phyloP scores from a whole-genome alignment of 805 yeast species.

The Starmerella apicola region DNA sequence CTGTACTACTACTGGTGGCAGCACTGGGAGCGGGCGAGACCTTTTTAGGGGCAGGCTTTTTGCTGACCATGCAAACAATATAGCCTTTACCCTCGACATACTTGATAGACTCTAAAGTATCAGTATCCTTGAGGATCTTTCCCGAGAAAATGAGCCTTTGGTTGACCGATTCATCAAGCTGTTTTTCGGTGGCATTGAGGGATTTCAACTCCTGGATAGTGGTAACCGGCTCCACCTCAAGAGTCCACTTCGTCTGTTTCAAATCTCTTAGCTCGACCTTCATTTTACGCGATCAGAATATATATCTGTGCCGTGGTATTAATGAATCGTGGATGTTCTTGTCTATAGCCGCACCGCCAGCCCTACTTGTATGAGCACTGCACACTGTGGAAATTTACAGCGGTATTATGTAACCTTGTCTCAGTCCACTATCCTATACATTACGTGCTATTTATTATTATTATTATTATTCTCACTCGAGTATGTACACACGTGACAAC shows the following conservation, averaged over 20 bases:
- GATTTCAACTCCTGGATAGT: slow-evolving; percentile 63
- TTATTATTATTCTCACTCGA: too few relatives aligned
- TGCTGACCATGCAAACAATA: slow-evolving; percentile 81
- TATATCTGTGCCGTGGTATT: too few relatives aligned
- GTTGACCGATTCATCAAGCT: slow-evolving; percentile 50
- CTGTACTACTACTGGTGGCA: slow-evolving; percentile 13
- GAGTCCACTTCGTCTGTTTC: slow-evolving; percentile 74
- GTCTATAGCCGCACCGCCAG: too few relatives aligned
- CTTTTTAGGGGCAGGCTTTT: slow-evolving; percentile 23
- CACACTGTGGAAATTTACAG: too few relatives aligned
- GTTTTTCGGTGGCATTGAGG: slow-evolving; percentile 54
- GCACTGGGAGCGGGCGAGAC: slow-evolving; percentile 21
- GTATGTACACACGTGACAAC: too few relatives aligned
- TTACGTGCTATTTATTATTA: too few relatives aligned
- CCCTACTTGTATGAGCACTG: too few relatives aligned
- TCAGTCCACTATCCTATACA: too few relatives aligned
- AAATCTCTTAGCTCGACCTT: slow-evolving; percentile 78
- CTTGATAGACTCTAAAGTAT: slow-evolving; percentile 56
- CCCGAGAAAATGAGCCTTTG: slow-evolving; percentile 89
- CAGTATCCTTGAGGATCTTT: slow-evolving; percentile 75
- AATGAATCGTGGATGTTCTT: too few relatives aligned
- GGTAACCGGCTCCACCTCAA: slow-evolving; percentile 60
- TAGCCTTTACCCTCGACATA: slow-evolving; percentile 75
- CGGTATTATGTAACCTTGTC: too few relatives aligned
- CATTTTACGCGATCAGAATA: too few relatives aligned